Conservation (phyloP, 225 moss, liverwort and hornwort species). For the Anthoceros angustus region DNA sequence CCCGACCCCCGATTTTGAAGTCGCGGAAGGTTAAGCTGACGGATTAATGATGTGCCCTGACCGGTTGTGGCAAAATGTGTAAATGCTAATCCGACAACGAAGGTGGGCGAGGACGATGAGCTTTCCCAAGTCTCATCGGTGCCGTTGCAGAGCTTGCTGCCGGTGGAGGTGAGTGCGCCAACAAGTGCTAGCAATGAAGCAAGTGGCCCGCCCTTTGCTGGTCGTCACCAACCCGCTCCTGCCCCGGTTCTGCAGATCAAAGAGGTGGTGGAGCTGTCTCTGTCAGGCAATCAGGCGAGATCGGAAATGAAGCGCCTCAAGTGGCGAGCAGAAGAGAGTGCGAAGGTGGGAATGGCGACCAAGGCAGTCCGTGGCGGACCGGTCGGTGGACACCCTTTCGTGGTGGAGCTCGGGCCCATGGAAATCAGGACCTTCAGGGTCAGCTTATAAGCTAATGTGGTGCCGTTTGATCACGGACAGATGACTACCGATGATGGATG, state of each 20-base stretch:
- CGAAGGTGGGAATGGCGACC: neutral
- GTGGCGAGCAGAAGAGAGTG: constrained; percentile 18
- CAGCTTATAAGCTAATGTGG: no score
- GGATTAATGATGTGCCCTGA: neutral
- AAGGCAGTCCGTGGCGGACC: neutral
- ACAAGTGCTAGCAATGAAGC: constrained; percentile 26
- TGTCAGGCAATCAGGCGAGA: constrained; percentile 67
- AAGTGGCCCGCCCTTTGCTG: neutral
- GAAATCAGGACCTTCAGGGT: neutral
- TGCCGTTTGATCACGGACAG: no score
- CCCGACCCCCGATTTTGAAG: neutral
- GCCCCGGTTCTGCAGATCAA: constrained; percentile 35
- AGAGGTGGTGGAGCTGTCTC: constrained; percentile 47
- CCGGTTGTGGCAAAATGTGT: neutral
- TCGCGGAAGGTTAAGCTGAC: neutral
- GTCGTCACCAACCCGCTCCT: neutral
- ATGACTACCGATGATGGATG: no score
- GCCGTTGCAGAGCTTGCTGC: constrained; percentile 47
- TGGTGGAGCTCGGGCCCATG: neutral
- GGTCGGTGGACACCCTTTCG: neutral
- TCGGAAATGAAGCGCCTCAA: constrained; percentile 37
- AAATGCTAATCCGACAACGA: constrained; percentile 13
- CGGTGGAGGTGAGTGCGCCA: neutral
- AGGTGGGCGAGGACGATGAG: constrained; percentile 53
- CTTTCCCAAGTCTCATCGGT: constrained; percentile 49